Percentiles rank a stretch among this genome's conserved stretches.
These are phyloP conservation scores for Diaporthe sp. DNA, from an alignment of 2,329 filamentous ascomycete species.

Conservation along the genomic window DNA sequence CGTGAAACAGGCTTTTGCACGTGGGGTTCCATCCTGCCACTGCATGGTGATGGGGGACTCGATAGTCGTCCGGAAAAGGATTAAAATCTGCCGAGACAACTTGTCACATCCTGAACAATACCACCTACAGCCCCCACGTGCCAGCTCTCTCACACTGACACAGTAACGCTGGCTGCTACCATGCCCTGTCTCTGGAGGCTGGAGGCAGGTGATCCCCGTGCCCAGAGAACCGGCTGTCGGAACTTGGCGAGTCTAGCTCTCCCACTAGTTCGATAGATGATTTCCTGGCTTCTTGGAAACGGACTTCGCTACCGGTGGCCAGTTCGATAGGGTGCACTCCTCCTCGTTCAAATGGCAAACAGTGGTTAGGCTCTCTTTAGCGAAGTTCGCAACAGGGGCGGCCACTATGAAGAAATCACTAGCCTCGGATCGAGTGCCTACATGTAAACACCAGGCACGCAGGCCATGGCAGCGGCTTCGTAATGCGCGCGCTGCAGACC, in stretches of 20 bases:
- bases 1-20: constrained; percentile 10
- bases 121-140: constrained; percentile 3
- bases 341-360: not conserved
- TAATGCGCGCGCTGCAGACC: not conserved
- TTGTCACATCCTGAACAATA: not conserved
- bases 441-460: not conserved
- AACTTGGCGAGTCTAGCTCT: constrained; percentile 8
- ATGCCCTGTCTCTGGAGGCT: not conserved
- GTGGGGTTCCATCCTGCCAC: not conserved
- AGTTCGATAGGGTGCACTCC: not conserved
- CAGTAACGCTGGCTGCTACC: not conserved
- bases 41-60: not conserved
- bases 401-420: not conserved
- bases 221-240: constrained; percentile 14
- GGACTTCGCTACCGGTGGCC: not conserved
- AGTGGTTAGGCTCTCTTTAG: not conserved
- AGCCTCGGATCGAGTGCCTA: not conserved
- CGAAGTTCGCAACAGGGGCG: not conserved
- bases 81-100: constrained; percentile 13
- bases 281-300: not conserved
- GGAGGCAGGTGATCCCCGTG: constrained; percentile 1
- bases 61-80: constrained; percentile 10
- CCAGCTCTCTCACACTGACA: constrained; percentile 2
- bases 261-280: not conserved
- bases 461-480: not conserved